Base-by-base conservation (phyloP, 441 rosid genomes). In the Gossypium schwendimanii region DNA sequence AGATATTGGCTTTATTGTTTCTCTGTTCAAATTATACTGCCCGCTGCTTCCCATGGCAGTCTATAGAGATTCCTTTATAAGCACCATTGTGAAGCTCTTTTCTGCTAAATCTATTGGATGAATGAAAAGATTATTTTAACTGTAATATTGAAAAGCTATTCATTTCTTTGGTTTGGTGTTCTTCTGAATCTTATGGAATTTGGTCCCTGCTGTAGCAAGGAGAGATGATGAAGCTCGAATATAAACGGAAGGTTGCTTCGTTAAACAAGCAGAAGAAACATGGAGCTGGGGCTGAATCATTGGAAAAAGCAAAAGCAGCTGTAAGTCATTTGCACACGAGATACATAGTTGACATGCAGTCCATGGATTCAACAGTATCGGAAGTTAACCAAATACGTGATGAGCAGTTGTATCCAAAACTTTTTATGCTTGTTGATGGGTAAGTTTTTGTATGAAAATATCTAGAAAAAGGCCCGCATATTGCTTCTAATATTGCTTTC, bases 261-360 rank as follows among this genome's bases (percentile, higher is more conserved):
- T 85, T 89, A 41, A 84, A 76, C 77, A 83, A 77, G 80, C 88
- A 83, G 78, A 89, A 84, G 79, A 87, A 84, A 70, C 87, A 87
- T 58, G 84, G 85, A 63, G 81, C 86, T 20, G 72, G 79, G 77
- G 79, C 81, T 23, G 91, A 89, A 70, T 82, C 89, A 24, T 77
- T 87, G 73, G 91, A 89, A 81, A 89, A 87, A 83, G 86, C 88
- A 65, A 89, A 89, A 71, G 93, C 91, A 6, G 88, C 88, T 1
- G 91, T 87, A 41, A 82, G 86, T 75, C 91, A 89, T 81, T 76
- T 87, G 68, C 93, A 89, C 63, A 89, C 89, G 0, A 84, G 86
- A 80, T 89, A 87, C 67, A 81, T 89, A 10, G 93, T 89, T 65
- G 91, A 87, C 75, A 89, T 89, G 93, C 93, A 89, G 72, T 87